Evolutionary conservation across 257 asterid genomes (phyloP).

Genomic region (Fraxinus excelsior): DNA sequence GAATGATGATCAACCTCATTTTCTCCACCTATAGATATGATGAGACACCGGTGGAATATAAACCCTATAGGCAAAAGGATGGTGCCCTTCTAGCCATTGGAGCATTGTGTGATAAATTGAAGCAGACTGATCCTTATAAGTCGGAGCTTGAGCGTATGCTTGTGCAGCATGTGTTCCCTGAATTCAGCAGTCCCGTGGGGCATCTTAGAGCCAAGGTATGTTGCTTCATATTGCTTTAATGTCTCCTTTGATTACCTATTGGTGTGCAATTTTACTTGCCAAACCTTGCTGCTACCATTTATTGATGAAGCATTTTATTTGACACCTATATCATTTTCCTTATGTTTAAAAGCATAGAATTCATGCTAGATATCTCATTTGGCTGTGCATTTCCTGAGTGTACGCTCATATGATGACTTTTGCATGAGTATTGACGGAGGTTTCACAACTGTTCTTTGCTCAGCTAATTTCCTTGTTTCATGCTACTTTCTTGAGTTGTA

Average conservation of each 20-base stretch:
- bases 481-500: conserved; percentile 9
- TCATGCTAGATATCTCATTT: neutral
- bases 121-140: conserved; percentile 91
- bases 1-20: conserved; percentile 16
- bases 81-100: conserved; percentile 99
- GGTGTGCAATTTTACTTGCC: neutral
- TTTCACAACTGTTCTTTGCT: neutral
- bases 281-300: conserved; percentile 9
- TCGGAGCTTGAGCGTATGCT: conserved; percentile 95
- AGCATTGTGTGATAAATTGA: conserved; percentile 90
- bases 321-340: conserved; percentile 4
- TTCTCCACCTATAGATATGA: conserved; percentile 54
- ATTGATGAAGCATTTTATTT: neutral
- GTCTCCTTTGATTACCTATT: conserved; percentile 14
- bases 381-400: neutral
- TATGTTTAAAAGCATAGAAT: neutral
- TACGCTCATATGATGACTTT: neutral
- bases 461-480: conserved; percentile 3
- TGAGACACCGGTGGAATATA: conserved; percentile 69
- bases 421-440: neutral
- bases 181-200: conserved; percentile 85
- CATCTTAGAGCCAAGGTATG: conserved; percentile 95
- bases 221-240: conserved; percentile 11
- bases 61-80: conserved; percentile 87
- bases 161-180: conserved; percentile 93